Base-by-base conservation (phyloP, 2,329 filamentous ascomycete genomes). In the Scedosporium aurantiacum region DNA sequence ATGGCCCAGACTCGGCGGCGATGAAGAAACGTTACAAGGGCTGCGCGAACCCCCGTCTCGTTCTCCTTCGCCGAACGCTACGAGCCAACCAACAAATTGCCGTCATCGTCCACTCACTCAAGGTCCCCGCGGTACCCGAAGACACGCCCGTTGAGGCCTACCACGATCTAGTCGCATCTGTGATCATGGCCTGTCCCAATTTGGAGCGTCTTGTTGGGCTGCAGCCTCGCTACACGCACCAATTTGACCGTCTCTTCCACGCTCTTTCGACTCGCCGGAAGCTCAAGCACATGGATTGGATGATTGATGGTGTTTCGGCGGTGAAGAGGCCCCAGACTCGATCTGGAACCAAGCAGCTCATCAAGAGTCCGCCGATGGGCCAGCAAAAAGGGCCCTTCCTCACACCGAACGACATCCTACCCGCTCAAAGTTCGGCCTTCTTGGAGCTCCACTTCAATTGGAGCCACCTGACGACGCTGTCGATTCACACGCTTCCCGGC, bases 121-220 rank as follows among this genome's bases (percentile, higher is more conserved):
- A 85, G 66, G 78, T 85, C 1, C 82, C 81, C 0, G 75, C 78
- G 5, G 64, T 76, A 10, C 75, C 76, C 0, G 71, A 73, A 28
- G 71, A 72, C 12, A 69, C 74, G n/a, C 66, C 73, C 10, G 57
- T 72, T 18, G 78, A 79, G 41, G 75, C 79, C 55, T 86, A 87
- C 66, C 76, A 83, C 63, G 78, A 84, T 65, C 69, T 83, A 2
- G 75, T 86, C 1, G 83, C 84, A 0, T 80, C 84, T 4, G 71
- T 87, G 25, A 75, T 87, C 62, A 85, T 86, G 83, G 79, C 82
- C 0, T 87, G 84, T 62, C 84, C 84, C 2, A 86, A 87, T 64
- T 73, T 88, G 10, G 84, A 87, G 70, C 75, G 77, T 58, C 72
- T 87, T 5, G 72, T 77, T 10, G 83, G 84, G 0, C 79, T 81